Base-by-base conservation (phyloP, 768 basidiomycete species). In the Baorangia bicolor region DNA sequence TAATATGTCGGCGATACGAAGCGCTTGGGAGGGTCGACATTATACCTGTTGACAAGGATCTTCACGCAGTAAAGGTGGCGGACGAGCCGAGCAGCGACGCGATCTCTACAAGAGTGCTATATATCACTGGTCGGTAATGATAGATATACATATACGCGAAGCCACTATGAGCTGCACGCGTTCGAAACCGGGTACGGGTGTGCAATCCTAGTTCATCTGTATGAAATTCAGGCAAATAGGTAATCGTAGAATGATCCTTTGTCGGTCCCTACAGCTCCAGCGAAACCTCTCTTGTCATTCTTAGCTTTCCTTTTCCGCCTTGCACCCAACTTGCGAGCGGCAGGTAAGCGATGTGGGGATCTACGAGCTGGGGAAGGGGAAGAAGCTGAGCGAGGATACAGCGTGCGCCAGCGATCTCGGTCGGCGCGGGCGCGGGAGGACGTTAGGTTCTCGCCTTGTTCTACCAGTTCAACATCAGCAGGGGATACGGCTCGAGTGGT, bases 11-110 rank as follows among this genome's bases (percentile, higher is more conserved):
- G 16, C 28, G 11, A 37, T 39, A 28, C 49, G 8, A 70, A 87
- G 79, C 78, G 86, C 18, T 80, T 88, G 53, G 55, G 78, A 14
- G 84, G 83, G 28, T 84, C 84, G 10, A 84, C 82, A 3, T 65
- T 82, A 35, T 87, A 82, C 65, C 70, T 81, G 30, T 60, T 81
- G 51, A 76, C 75, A 8, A 73, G 78, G 27, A 67, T 83, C 43
- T 81, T 82, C 61, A 83, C 82, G 3, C 80, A 82, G 30, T 82
- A 64, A 60, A 42, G 13, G 7, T n/a, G 52, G 28, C 9, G 37
- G 16, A 52, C 12, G 31, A 21, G 12, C 14, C 11, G 41, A 41
- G 20, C 38, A 53, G 23, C 25, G 37, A 40, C 13, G n/a, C 7
- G 39, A 50, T 50, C 37, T 42, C 30, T 51, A 35, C 30, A 48